Conservation (phyloP, 106 monocot genomes). For the Amphibolis antarctica region DNA sequence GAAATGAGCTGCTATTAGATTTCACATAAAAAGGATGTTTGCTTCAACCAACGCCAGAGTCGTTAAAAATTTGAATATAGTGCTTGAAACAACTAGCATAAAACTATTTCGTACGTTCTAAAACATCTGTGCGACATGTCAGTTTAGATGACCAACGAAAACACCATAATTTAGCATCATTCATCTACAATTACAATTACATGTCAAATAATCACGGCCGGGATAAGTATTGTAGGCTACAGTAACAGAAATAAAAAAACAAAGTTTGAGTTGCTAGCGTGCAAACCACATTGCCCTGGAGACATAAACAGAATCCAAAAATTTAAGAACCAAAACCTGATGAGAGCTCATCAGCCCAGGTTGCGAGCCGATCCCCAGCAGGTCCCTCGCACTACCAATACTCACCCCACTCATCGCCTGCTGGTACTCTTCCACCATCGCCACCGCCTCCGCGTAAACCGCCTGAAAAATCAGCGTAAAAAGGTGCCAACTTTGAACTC, state of each 20-base stretch:
- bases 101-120: neutral
- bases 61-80: neutral
- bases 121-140: neutral
- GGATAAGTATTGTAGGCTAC: too few relatives aligned
- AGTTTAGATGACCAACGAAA: too few relatives aligned
- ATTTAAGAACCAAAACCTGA: slow-evolving; percentile 35
- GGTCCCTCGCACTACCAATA: slow-evolving; percentile 34
- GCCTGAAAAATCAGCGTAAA: slow-evolving; percentile 27
- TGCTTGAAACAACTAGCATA: neutral
- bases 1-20: neutral
- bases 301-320: neutral
- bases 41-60: neutral
- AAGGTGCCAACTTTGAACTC: neutral
- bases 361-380: slow-evolving; percentile 24
- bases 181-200: too few relatives aligned
- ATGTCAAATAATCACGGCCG: too few relatives aligned
- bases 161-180: too few relatives aligned
- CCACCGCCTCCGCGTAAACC: slow-evolving; percentile 57
- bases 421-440: slow-evolving; percentile 79
- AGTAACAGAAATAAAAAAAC: too few relatives aligned
- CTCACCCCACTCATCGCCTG: slow-evolving; percentile 26
- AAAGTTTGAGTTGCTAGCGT: too few relatives aligned
- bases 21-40: neutral
- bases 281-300: too few relatives aligned
- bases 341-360: slow-evolving; percentile 51